Percentiles rank a stretch among this genome's conserved stretches.
Conservation (phyloP, 345 rosid species). For the Camelina laxa region DNA sequence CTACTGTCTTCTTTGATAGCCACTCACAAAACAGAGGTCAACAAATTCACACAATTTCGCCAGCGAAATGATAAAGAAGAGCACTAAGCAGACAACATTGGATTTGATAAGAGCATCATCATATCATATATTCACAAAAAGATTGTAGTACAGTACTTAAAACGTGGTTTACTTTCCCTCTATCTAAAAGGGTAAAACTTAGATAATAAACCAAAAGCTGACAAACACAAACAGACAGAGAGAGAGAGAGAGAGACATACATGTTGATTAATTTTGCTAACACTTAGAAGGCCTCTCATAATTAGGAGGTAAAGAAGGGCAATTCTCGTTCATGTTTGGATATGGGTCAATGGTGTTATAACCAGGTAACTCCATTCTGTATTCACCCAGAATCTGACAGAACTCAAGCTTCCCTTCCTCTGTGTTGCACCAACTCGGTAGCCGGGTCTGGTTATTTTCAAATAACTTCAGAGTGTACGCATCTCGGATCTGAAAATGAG, state of each 20-base stretch:
- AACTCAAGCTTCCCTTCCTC: slow-evolving; percentile 57
- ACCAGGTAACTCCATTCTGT: slow-evolving; percentile 82
- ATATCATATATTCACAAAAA: slow-evolving; percentile 30
- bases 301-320: slow-evolving; percentile 89
- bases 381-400: slow-evolving; percentile 93
- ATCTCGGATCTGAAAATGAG: slow-evolving; percentile 70
- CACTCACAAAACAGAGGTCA: background rate
- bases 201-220: slow-evolving; percentile 7
- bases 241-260: slow-evolving; percentile 3
- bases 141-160: slow-evolving; percentile 1
- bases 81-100: background rate
- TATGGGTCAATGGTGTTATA: slow-evolving; percentile 81
- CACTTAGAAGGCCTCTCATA: slow-evolving; percentile 78
- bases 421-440: slow-evolving; percentile 85
- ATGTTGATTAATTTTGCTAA: slow-evolving; percentile 38
- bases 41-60: background rate
- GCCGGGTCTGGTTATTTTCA: slow-evolving; percentile 68
- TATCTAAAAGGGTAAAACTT: slow-evolving; percentile 21
- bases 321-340: slow-evolving; percentile 87
- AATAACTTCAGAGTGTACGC: slow-evolving; percentile 82
- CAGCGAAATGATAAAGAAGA: background rate
- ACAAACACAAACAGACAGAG: slow-evolving; percentile 5
- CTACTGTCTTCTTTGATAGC: background rate
- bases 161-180: slow-evolving; percentile 25
- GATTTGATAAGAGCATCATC: slow-evolving; percentile 7